Conservation (phyloP, 129 eudicot genomes). For the Logfia minima region DNA sequence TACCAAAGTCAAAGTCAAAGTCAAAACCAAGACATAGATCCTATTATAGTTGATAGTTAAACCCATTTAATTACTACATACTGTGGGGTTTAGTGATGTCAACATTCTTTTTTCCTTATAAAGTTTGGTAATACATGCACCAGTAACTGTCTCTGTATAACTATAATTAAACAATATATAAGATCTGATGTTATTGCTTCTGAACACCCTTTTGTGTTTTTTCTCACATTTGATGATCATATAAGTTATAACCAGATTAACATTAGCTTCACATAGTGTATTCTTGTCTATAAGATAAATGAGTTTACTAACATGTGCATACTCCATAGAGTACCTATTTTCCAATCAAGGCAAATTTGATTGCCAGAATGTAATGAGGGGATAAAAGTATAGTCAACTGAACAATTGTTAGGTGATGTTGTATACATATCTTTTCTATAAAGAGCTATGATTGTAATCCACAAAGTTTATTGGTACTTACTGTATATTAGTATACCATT, state of each 20-base stretch:
- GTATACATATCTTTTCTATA: no score
- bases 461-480: no score
- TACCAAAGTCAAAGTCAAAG: constrained; percentile 36
- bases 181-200: constrained; percentile 8
- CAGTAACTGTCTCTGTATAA: background rate
- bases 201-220: background rate
- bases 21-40: constrained; percentile 42
- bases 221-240: background rate
- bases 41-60: constrained; percentile 24
- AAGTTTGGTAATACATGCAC: constrained; percentile 6
- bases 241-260: background rate
- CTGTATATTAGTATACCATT: no score
- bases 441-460: no score
- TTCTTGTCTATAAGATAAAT: no score
- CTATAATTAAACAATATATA: constrained; percentile 14
- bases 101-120: constrained; percentile 14
- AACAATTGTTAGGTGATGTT: no score
- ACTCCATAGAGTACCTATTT: no score
- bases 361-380: no score
- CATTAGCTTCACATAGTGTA: no score
- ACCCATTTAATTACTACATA: background rate
- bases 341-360: no score
- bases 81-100: constrained; percentile 16
- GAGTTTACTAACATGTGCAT: no score
- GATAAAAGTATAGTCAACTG: no score